Base-by-base conservation (phyloP, 345 rosid species). In the Acer yangbiense region DNA sequence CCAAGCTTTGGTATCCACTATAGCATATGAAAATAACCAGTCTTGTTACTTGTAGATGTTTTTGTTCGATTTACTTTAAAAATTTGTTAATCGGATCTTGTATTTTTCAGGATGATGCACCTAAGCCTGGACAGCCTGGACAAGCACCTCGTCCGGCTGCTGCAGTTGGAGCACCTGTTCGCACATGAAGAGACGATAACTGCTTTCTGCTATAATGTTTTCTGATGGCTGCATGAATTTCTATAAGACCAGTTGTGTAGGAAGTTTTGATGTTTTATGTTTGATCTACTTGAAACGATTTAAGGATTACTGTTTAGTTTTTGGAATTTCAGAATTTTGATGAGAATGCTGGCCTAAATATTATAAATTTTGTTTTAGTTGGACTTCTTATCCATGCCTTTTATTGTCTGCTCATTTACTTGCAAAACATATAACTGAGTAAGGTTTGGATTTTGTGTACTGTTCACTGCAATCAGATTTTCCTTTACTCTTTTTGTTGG, bases 81-180 rank as follows among this genome's bases (percentile, higher is more conserved):
- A 2, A 2, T 41, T 2, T 66, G 7, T 71, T 20, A 12, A 8
- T 13, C 67, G 10, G 8, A 12, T 55, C 8, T 39, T 3, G 14
- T 43, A 13, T 13, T 64, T 13, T 57, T 62, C 87, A 94, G 95
- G 95, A 89, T 82, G 91, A 85, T 76, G 1, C 60, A 1, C 88
- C 91, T 23, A 88, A 83, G 87, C 89, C 91, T n/a, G 91, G 87
- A 9, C 91, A 87, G 41, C 88, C 90, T 72, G 91, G 91, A 29
- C 94, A 89, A 81, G 93, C 88, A 8, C 83, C 90, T 35, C 97
- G 89, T 25, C 85, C 86, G 14, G 78, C 87, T 43, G 17, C 54
- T 3, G 97, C 87, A 43, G 88, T 78, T 73, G 93, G 84, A 6
- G 50, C 54, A 14, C 83, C 93, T 20, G 80, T 87, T 61, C 91